These are phyloP conservation scores for Trichosanthes cucumerina DNA, from an alignment of 306 rosid genomes.

Conservation along the genomic window DNA sequence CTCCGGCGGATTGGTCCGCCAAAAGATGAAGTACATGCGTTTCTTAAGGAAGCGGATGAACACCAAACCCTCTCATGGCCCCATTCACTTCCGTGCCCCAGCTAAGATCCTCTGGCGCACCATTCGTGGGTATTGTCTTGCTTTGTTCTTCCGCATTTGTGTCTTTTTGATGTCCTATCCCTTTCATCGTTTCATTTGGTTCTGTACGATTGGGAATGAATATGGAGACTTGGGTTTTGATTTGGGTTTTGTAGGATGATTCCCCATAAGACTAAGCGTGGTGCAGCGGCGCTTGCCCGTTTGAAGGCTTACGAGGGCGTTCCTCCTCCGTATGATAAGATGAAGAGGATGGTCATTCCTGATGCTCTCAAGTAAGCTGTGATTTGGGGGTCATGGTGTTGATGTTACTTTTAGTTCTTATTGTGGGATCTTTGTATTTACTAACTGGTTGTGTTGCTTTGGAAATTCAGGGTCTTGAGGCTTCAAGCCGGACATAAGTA, in stretches of 20 bases:
- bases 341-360: constrained; percentile 49
- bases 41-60: constrained; percentile 71
- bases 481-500: constrained; percentile 67
- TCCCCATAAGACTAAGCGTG: constrained; percentile 55
- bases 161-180: background rate
- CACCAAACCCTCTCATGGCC: constrained; percentile 75
- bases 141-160: background rate
- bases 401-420: background rate
- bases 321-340: constrained; percentile 53
- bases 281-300: constrained; percentile 54
- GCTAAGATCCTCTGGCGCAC: constrained; percentile 78
- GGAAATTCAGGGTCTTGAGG: constrained; percentile 48
- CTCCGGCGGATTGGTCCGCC: constrained; percentile 57
- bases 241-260: constrained; percentile 30
- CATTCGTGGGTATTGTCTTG: constrained; percentile 46
- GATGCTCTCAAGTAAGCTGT: constrained; percentile 48
- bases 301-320: constrained; percentile 49
- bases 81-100: constrained; percentile 65
- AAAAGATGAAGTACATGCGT: constrained; percentile 71
- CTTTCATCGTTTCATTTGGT: background rate
- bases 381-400: background rate
- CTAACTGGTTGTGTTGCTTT: background rate
- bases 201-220: background rate
- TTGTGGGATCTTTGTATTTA: background rate
- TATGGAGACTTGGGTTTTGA: background rate